Conservation (phyloP, 73 alveolate species). For the Effrenium voratum region DNA sequence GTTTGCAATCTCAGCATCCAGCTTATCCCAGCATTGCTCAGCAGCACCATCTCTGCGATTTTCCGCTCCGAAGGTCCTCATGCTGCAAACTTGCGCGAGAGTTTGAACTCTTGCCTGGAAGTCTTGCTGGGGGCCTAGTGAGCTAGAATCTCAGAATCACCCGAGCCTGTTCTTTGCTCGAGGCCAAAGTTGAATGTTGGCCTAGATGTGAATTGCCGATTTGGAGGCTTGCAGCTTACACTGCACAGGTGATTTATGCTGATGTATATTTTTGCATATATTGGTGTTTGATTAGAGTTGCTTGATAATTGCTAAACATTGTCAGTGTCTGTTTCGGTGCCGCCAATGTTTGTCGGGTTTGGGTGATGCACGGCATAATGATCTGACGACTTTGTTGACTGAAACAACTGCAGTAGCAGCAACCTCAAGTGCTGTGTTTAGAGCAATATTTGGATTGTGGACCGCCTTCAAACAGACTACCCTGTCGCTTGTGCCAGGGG, state of each 20-base stretch:
- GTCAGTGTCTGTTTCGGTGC: too few species aligned
- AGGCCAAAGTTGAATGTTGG: conserved; percentile 56
- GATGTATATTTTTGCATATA: not conserved
- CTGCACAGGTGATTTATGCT: not conserved
- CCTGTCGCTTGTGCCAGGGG: not conserved
- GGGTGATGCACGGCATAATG: too few species aligned
- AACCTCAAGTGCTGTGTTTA: too few species aligned
- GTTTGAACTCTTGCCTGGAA: conserved; percentile 12
- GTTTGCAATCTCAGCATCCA: not conserved
- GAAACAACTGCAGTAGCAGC: too few species aligned
- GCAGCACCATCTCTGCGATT: too few species aligned
- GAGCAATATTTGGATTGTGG: too few species aligned
- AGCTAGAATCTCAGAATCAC: not conserved
- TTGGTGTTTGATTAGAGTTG: too few species aligned
- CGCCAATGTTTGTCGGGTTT: too few species aligned
- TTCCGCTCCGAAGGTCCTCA: not conserved
- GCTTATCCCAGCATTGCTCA: too few species aligned
- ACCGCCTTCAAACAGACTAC: too few species aligned
- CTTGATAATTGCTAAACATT: too few species aligned
- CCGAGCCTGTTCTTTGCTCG: not conserved
- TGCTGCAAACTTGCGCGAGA: conserved; percentile 18
- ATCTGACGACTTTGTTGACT: too few species aligned
- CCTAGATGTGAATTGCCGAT: conserved; percentile 42
- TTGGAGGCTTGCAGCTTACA: conserved; percentile 42
- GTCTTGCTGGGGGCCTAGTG: not conserved